Conservation (phyloP, 768 basidiomycete genomes). For the Gloeostereum incarnatum region DNA sequence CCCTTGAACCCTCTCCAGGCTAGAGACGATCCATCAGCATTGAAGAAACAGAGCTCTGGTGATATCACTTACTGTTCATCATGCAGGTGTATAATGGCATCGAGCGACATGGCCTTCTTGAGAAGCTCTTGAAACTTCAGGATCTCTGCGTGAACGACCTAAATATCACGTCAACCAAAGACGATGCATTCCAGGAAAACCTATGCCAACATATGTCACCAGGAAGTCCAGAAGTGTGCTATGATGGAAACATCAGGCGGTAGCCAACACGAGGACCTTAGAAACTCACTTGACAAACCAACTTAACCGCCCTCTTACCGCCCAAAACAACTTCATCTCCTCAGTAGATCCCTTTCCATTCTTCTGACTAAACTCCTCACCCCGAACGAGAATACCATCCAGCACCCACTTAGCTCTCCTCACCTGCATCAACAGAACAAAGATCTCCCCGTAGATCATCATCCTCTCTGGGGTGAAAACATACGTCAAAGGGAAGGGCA, state of each 20-base stretch:
- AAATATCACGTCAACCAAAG: constrained; percentile 5
- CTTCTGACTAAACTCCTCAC: constrained; percentile 28
- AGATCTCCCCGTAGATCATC: constrained; percentile 55
- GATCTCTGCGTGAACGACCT: constrained; percentile 67
- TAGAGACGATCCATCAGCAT: constrained; percentile 14
- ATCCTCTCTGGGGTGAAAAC: constrained; percentile 53
- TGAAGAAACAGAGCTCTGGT: not conserved
- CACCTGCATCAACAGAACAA: constrained; percentile 67
- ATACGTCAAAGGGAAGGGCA: constrained; percentile 76
- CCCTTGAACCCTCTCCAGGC: constrained; percentile 49
- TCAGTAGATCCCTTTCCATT: constrained; percentile 19
- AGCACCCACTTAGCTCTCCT: constrained; percentile 62
- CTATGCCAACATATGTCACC: constrained; percentile 51
- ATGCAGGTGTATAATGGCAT: constrained; percentile 67
- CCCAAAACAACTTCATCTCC: constrained; percentile 65
- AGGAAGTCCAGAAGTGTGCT: constrained; percentile 65
- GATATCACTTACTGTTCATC: constrained; percentile 56
- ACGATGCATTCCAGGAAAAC: not conserved
- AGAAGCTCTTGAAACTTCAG: constrained; percentile 50
- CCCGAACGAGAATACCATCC: constrained; percentile 60
- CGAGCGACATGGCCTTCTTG: constrained; percentile 48
- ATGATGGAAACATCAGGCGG: constrained; percentile 2
- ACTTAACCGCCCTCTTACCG: constrained; percentile 64
- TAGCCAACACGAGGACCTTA: not conserved
- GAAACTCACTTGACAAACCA: constrained; percentile 80